A percentile compares a stretch with the other conserved stretches of the same genome.
Evolutionary conservation across 805 yeast genomes (phyloP).

Genomic region (Candida ovalis): DNA sequence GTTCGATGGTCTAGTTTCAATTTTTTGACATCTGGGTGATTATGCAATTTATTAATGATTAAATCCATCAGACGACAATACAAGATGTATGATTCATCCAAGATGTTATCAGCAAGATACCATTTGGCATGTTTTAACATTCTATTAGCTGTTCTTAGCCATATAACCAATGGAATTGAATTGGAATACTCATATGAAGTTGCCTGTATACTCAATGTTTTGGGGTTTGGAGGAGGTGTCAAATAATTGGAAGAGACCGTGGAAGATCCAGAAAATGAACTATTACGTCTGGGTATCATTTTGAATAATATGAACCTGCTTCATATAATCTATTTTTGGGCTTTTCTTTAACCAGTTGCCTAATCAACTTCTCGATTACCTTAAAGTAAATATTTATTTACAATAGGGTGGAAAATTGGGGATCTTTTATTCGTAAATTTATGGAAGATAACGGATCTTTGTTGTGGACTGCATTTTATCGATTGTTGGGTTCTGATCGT

Average conservation of each 20-base stretch:
- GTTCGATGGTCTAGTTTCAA: conserved; percentile 20
- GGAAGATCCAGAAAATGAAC: conserved; percentile 18
- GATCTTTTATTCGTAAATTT: no score
- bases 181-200: conserved; percentile 50
- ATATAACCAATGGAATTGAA: conserved; percentile 45
- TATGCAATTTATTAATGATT: conserved; percentile 42
- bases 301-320: background rate
- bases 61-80: conserved; percentile 59
- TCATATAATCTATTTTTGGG: no score
- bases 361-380: no score
- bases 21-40: conserved; percentile 40
- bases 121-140: conserved; percentile 44
- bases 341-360: no score
- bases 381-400: no score
- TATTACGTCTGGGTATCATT: conserved; percentile 10
- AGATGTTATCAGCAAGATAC: conserved; percentile 39
- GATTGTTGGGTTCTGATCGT: no score
- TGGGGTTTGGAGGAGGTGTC: conserved; percentile 26
- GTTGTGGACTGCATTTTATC: no score
- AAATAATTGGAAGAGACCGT: conserved; percentile 10
- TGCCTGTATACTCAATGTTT: conserved; percentile 44
- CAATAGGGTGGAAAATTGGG: no score
- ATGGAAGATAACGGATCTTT: no score
- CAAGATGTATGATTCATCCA: conserved; percentile 50
- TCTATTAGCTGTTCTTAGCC: conserved; percentile 52